Conservation (phyloP, 2,329 filamentous ascomycete species). For the Stagonosporopsis cucurbitacearum region DNA sequence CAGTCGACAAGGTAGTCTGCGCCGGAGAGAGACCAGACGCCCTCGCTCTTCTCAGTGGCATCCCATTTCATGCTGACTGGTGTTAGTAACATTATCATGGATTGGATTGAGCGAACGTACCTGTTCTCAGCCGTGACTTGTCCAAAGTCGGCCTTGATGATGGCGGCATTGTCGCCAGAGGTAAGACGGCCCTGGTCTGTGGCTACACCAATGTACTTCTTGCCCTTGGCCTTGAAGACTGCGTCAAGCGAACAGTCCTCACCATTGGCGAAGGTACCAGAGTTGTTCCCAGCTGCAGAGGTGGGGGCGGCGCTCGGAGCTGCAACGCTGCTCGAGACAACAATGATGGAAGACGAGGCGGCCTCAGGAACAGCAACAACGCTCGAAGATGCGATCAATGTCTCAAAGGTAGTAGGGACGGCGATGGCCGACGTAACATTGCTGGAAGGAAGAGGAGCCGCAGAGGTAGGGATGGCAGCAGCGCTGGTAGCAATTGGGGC, state of each 20-base stretch:
- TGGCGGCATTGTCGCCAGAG: slow-evolving; percentile 57
- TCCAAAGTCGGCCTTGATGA: slow-evolving; percentile 67
- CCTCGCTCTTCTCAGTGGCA: slow-evolving; percentile 56
- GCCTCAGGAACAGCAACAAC: slow-evolving; percentile 3
- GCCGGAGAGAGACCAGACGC: slow-evolving; percentile 62
- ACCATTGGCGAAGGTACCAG: slow-evolving; percentile 24
- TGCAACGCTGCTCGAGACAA: slow-evolving; percentile 12
- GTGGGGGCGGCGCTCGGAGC: slow-evolving; percentile 17
- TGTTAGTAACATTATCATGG: slow-evolving; percentile 2
- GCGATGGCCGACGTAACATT: slow-evolving; percentile 15
- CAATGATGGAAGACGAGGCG: slow-evolving; percentile 2
- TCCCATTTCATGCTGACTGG: slow-evolving; percentile 70
- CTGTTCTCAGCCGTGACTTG: slow-evolving; percentile 70
- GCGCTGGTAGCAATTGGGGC: not conserved
- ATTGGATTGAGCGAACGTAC: not conserved
- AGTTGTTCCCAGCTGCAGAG: slow-evolving; percentile 13
- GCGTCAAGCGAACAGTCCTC: slow-evolving; percentile 57
- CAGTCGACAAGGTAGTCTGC: slow-evolving; percentile 41
- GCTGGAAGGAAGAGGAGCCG: slow-evolving; percentile 12
- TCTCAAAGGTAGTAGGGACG: slow-evolving; percentile 12
- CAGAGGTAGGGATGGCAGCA: not conserved
- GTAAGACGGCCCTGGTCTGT: slow-evolving; percentile 62
- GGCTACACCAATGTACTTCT: slow-evolving; percentile 68
- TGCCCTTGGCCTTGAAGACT: slow-evolving; percentile 65
- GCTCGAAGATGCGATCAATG: slow-evolving; percentile 7